These are phyloP conservation scores for Apophysomyces ossiformis DNA, from an alignment of 371 early-diverging fungal genomes.

Conservation along the genomic window DNA sequence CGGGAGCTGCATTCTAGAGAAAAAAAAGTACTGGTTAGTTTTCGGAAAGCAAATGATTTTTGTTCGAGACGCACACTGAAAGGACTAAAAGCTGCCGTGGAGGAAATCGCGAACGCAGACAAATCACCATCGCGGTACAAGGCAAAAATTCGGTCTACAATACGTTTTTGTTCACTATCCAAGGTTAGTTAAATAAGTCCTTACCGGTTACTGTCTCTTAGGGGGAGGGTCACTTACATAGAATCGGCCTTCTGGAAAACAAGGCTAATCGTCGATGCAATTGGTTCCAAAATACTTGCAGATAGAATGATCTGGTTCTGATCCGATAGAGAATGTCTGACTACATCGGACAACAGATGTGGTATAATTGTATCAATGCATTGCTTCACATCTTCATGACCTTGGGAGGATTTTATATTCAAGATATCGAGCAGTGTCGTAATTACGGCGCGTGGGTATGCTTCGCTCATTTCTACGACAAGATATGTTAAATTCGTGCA, in stretches of 20 bases:
- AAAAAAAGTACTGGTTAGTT: not conserved
- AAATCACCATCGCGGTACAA: conserved; percentile 54
- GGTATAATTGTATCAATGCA: conserved; percentile 51
- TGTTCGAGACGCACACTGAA: conserved; percentile 19
- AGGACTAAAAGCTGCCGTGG: conserved; percentile 23
- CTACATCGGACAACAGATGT: conserved; percentile 48
- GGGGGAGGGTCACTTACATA: conserved; percentile 28
- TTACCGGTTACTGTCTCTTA: not conserved
- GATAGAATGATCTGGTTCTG: conserved; percentile 26
- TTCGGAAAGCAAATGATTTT: not conserved
- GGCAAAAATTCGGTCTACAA: conserved; percentile 50
- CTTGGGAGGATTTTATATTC: conserved; percentile 39
- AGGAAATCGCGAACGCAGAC: conserved; percentile 18
- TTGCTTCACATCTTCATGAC: conserved; percentile 52
- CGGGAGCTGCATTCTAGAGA: conserved; percentile 29
- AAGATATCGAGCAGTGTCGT: conserved; percentile 48
- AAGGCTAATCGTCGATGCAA: conserved; percentile 50
- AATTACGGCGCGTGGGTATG: conserved; percentile 53
- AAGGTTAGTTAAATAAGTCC: not conserved
- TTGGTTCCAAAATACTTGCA: conserved; percentile 37
- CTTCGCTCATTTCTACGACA: conserved; percentile 21
- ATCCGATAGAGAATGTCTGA: conserved; percentile 46
- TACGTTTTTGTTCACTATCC: conserved; percentile 50
- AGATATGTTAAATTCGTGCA: not conserved
- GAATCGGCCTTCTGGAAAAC: conserved; percentile 52